These are phyloP conservation scores for Miscanthus lutarioriparius DNA, from an alignment of 176 grass and related monocot species.

Conservation along the genomic window DNA sequence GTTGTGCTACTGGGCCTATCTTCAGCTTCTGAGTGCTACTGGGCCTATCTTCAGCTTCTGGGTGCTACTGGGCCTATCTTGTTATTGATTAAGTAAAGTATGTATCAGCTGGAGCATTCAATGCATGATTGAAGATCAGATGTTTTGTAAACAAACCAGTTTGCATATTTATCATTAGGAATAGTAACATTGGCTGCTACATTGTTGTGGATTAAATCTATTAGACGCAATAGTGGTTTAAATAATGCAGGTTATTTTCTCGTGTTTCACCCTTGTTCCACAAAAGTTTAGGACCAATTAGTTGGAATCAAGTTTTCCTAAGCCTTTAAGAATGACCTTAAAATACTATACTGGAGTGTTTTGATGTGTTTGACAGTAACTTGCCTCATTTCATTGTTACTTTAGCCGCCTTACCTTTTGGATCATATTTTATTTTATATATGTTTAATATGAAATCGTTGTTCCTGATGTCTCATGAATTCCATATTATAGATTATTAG, in stretches of 20 bases:
- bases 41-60: background rate
- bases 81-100: background rate
- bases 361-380: background rate
- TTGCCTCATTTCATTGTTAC: background rate
- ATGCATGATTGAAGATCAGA: background rate
- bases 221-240: background rate
- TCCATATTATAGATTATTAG: background rate
- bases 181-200: background rate
- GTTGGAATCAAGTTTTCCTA: background rate
- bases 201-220: slow-evolving; percentile 7
- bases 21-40: background rate
- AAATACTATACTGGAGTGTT: background rate
- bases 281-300: background rate
- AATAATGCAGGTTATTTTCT: background rate
- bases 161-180: background rate
- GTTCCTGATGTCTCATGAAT: background rate
- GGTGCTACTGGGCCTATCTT: background rate
- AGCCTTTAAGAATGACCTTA: background rate
- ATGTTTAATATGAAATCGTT: background rate
- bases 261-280: background rate
- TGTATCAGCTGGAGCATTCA: background rate
- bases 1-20: background rate
- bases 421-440: background rate
- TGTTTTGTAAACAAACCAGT: background rate
- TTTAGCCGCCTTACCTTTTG: background rate